Base-by-base conservation (phyloP, 495 filamentous ascomycete species). In the Haplographium delicatum region DNA sequence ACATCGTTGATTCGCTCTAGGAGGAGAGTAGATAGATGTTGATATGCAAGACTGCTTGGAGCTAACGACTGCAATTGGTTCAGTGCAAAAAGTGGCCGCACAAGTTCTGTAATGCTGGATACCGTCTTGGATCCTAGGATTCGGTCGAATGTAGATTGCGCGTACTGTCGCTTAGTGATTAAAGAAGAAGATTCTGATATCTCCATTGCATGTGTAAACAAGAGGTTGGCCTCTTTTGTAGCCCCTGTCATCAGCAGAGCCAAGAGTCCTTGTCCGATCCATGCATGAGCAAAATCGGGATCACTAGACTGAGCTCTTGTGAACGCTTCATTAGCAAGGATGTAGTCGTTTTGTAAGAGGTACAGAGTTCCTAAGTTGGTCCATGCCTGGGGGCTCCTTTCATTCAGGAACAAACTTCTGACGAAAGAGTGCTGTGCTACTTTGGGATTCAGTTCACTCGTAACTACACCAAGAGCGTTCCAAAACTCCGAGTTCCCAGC, bases 401-500 rank as follows among this genome's bases (percentile, higher is more conserved):
- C 94, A 62, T 97, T 94, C n/a, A 99, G 72, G 63, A 91, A 85
- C 15, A 99, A 67, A 57, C 88, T 91, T 47, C 93, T 77, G n/a
- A 96, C 86, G 55, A 99, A 88, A 0, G 93, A 78, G 67, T 99
- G 93, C 66, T 99, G 93, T 0, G 94, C 82, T 2, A 97, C 86
- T 50, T 85, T 84, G 0, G 89, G 85, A 61, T 88, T 96, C 59
- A 95, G 71, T 30, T 73, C 76, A 35, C 84, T 87, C 2, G 93
- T 97, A 13, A 86, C 87, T 5, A 96, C 89, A 18, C 91, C 93
- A 18, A 99, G 78, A 2, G 93, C 81, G 64, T 96, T 96, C 93
- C 93, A 99, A 66, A 97, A 99, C 59, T 99, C 93, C 0, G 90
- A 72, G 61, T 97, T 99, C 24, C 90, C 86, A 5, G 94, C 85